Base-by-base conservation (phyloP, 495 filamentous ascomycete species). In the Lasiosphaeriaceae sp. region DNA sequence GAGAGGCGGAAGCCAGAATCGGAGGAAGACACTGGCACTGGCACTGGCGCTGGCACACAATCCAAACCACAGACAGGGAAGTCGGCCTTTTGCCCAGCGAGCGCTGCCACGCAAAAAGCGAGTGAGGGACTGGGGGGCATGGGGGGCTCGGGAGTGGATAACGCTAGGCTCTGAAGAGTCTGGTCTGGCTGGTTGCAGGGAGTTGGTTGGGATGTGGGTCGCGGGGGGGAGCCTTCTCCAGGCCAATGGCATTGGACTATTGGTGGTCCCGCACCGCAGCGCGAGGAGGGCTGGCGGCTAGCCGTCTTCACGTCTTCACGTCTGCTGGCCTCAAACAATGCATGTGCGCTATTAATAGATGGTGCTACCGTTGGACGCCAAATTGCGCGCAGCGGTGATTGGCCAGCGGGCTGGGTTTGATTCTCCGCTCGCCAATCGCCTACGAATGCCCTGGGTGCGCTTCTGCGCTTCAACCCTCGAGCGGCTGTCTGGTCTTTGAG, bases 251-350 rank as follows among this genome's bases (percentile, higher is more conserved):
- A 51, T 17, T 29, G 37, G 17, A 16, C 31, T 20, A 3, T 45
- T 26, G 4, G 14, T 19, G 43, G 45, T 3, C 21, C 60, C 55
- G 34, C 35, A 21, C 44, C 50, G 26, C 44, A 47, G 24, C 48
- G 50, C 35, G 49, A 52, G 58, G 49, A 52, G 31, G 53, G 47
- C 55, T 59, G 61, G 64, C 66, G 66, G 66, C 66, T 69, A 69
- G 56, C 63, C 52, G 57, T 48, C 63, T 55, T 63, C 50, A 53
- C 54, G 51, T 60, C 49, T 45, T 58, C n/a, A n/a, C 9, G 26
- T 31, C 26, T 31, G 63, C 59, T 61, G 64, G 66, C 64, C 56
- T 66, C 63, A 67, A 62, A 66, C 59, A 69, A 57, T 61, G 56
- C 61, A 61, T 24, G 47, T 26, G 12, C n/a, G 39, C 64, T 69